Conservation (phyloP, 2,329 filamentous ascomycete species). For the Talaromyces sp. region DNA sequence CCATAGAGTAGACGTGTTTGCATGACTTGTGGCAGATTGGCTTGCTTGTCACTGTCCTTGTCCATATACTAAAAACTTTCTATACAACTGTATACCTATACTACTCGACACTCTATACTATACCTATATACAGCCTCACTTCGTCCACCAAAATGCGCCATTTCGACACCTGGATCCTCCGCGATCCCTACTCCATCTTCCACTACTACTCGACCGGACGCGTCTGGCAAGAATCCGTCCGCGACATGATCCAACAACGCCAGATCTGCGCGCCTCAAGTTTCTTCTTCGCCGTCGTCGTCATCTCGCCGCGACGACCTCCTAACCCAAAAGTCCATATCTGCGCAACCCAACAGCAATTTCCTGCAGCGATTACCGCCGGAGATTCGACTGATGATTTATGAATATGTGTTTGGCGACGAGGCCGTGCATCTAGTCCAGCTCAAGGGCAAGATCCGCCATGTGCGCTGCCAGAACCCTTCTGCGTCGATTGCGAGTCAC, state of each 20-base stretch:
- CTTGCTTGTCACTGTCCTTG: background rate
- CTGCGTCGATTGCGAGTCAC: slow-evolving; percentile 21
- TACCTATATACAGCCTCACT: background rate
- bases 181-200: slow-evolving; percentile 34
- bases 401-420: slow-evolving; percentile 28
- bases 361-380: slow-evolving; percentile 25
- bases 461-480: slow-evolving; percentile 18
- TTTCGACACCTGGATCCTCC: slow-evolving; percentile 33
- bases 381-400: slow-evolving; percentile 36
- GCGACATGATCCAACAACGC: slow-evolving; percentile 29
- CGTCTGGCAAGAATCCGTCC: slow-evolving; percentile 30
- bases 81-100: background rate
- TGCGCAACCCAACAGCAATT: slow-evolving; percentile 15
- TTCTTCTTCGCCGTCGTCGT: no score
- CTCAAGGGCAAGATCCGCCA: slow-evolving; percentile 30
- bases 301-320: slow-evolving; percentile 11
- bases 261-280: slow-evolving; percentile 26
- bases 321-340: slow-evolving; percentile 12
- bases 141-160: slow-evolving; percentile 26
- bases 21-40: background rate
- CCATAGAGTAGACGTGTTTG: background rate
- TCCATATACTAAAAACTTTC: background rate
- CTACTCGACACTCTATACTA: no score
- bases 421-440: slow-evolving; percentile 31
- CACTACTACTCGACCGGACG: slow-evolving; percentile 32